Conservation (phyloP, 768 basidiomycete species). For the Amylocystis lapponica region DNA sequence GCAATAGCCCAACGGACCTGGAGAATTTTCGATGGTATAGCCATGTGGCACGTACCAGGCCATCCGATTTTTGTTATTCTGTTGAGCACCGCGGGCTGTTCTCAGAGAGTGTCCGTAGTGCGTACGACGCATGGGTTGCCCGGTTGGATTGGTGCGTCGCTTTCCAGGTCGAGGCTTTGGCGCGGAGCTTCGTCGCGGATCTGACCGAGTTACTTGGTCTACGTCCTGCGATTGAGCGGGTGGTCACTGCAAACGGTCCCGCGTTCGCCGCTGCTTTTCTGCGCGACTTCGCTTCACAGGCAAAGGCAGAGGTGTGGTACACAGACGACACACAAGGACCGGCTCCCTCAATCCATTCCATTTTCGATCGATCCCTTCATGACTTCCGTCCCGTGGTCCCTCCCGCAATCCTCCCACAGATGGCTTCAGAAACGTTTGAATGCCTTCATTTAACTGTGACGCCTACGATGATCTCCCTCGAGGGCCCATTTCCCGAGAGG, state of each 20-base stretch:
- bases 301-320: slow-evolving; percentile 17
- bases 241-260: slow-evolving; percentile 27
- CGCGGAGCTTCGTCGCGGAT: slow-evolving; percentile 37
- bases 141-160: slow-evolving; percentile 45
- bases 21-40: slow-evolving; percentile 34
- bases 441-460: slow-evolving; percentile 46
- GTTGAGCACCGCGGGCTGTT: slow-evolving; percentile 41
- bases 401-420: neutral
- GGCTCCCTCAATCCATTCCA: slow-evolving; percentile 3
- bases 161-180: slow-evolving; percentile 50
- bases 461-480: slow-evolving; percentile 47
- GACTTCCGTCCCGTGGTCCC: slow-evolving; percentile 10
- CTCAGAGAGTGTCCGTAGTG: slow-evolving; percentile 26
- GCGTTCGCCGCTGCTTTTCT: slow-evolving; percentile 36
- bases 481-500: slow-evolving; percentile 52
- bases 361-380: slow-evolving; percentile 22
- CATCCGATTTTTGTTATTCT: slow-evolving; percentile 28
- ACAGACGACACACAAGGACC: slow-evolving; percentile 6
- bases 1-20: slow-evolving; percentile 29
- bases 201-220: slow-evolving; percentile 44
- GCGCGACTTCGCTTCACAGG: slow-evolving; percentile 29
- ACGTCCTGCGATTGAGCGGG: slow-evolving; percentile 26
- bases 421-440: slow-evolving; percentile 27
- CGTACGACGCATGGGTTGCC: slow-evolving; percentile 29
- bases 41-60: slow-evolving; percentile 30